Evolutionary conservation across 768 basidiomycete species (phyloP).

Genomic region (Leucosporidium yakuticum): DNA sequence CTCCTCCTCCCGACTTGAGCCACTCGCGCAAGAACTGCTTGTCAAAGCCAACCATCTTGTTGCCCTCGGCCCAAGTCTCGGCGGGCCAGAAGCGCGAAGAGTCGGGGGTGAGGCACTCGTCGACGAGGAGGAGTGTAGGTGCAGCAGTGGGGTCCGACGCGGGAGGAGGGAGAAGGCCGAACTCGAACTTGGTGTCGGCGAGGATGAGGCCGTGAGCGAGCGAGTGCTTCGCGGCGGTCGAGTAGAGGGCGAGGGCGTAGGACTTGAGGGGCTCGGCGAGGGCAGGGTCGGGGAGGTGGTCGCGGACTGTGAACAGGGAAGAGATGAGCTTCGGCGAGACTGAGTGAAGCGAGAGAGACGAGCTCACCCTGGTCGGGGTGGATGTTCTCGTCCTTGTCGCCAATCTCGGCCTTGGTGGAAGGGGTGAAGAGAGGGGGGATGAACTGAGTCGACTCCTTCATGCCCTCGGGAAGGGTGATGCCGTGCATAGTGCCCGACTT

Average conservation of each 20-base stretch:
- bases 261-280: slow-evolving; percentile 33
- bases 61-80: slow-evolving; percentile 63
- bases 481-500: slow-evolving; percentile 80
- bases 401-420: slow-evolving; percentile 91
- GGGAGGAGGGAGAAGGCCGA: slow-evolving; percentile 61
- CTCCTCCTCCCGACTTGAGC: slow-evolving; percentile 56
- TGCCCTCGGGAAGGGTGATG: slow-evolving; percentile 63
- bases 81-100: slow-evolving; percentile 95
- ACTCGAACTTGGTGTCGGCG: slow-evolving; percentile 98
- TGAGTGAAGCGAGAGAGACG: background rate
- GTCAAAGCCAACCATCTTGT: slow-evolving; percentile 82
- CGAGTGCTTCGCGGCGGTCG: slow-evolving; percentile 51
- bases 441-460: slow-evolving; percentile 79
- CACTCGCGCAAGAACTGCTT: slow-evolving; percentile 94
- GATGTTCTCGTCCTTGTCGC: slow-evolving; percentile 93
- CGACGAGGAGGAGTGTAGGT: slow-evolving; percentile 67
- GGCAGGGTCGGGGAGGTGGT: slow-evolving; percentile 25
- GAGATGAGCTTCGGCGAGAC: slow-evolving; percentile 64
- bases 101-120: slow-evolving; percentile 95
- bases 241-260: slow-evolving; percentile 49
- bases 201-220: slow-evolving; percentile 73
- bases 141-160: slow-evolving; percentile 30
- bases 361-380: slow-evolving; percentile 66
- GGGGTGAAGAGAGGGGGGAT: slow-evolving; percentile 85
- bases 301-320: slow-evolving; percentile 43